phyloP scores from a whole-genome alignment of 257 asterid genomes.

The Nicotiana otophora region DNA sequence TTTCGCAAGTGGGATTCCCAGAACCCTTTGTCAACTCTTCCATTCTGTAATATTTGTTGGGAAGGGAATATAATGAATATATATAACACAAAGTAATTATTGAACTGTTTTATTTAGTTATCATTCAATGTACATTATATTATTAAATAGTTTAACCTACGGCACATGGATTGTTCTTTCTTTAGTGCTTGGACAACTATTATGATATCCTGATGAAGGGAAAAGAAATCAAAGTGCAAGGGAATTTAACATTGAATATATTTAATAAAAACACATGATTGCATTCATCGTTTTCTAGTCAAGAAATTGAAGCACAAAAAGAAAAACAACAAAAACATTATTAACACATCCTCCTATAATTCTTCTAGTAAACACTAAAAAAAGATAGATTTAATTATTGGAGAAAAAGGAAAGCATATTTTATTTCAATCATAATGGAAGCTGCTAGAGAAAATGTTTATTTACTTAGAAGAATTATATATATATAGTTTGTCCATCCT shows the following conservation, averaged over 20 bases:
- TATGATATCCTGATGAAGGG: not conserved
- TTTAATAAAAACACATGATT: not conserved
- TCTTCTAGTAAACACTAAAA: not conserved
- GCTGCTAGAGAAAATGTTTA: constrained; percentile 9
- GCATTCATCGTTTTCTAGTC: constrained; percentile 2
- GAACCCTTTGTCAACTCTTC: not conserved
- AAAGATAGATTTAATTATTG: not conserved
- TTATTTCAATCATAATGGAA: constrained; percentile 7
- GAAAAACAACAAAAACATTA: not conserved
- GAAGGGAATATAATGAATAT: not conserved
- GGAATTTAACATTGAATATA: not conserved
- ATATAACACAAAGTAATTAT: not conserved
- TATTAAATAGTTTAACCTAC: not conserved
- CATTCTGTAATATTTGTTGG: not conserved
- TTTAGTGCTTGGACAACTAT: constrained; percentile 3
- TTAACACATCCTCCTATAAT: not conserved
- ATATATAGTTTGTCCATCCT: not conserved
- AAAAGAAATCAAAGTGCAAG: not conserved
- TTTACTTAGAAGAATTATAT: not conserved
- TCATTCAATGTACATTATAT: not conserved
- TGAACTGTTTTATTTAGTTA: not conserved
- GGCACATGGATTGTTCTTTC: not conserved
- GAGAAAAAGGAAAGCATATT: constrained; percentile 5
- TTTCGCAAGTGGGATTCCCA: not conserved
- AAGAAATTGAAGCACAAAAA: not conserved